A percentile compares a stretch with the other conserved stretches of the same genome.
Conservation (phyloP, 2,329 filamentous ascomycete genomes). For the Neocatenulostroma microsporum region DNA sequence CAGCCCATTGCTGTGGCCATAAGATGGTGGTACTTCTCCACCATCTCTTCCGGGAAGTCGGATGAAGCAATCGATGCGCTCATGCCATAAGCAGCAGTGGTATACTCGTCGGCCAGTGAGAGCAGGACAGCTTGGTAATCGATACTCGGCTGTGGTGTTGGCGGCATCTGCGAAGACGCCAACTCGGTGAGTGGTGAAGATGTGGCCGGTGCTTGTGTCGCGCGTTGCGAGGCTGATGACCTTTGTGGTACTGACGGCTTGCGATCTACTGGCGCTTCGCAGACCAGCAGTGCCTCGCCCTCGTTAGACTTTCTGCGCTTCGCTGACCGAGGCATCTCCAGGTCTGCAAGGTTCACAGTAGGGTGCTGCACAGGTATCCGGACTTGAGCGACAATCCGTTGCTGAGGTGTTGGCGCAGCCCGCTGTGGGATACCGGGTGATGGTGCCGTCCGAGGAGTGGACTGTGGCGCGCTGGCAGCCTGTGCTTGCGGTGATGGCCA, state of each 20-base stretch:
- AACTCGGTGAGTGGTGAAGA: constrained; percentile 21
- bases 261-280: no score
- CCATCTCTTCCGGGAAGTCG: constrained; percentile 32
- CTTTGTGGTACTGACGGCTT: constrained; percentile 2
- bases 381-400: constrained; percentile 16
- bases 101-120: constrained; percentile 68
- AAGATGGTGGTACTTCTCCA: constrained; percentile 63
- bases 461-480: no score
- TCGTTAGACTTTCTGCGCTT: constrained; percentile 28
- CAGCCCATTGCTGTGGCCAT: constrained; percentile 66
- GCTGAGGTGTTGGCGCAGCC: constrained; percentile 4
- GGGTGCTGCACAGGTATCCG: constrained; percentile 12
- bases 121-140: constrained; percentile 58
- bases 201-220: constrained; percentile 6
- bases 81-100: constrained; percentile 56
- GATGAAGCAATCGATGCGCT: constrained; percentile 40
- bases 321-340: constrained; percentile 12
- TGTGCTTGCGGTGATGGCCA: no score
- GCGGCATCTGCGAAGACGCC: constrained; percentile 18
- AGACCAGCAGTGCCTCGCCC: constrained; percentile 16
- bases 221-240: constrained; percentile 2
- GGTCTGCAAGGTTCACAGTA: constrained; percentile 1
- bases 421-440: no score
- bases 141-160: constrained; percentile 30
- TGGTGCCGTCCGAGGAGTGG: neutral